Evolutionary conservation across 805 yeast genomes (phyloP).

Genomic region (Zygoascus bituminiphila): DNA sequence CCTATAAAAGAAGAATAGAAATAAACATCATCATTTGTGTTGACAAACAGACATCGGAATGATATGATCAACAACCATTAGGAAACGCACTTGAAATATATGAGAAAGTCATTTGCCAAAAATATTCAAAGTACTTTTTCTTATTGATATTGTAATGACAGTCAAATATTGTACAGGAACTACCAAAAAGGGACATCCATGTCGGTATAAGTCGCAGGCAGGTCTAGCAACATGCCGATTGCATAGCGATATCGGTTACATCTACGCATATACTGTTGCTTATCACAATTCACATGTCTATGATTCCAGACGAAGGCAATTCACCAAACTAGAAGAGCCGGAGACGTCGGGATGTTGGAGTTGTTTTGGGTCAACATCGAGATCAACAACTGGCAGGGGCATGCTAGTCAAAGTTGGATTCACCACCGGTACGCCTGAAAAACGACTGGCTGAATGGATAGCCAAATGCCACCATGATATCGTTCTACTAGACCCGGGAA

Average conservation of each 20-base stretch:
- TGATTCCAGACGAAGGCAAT: constrained; percentile 13
- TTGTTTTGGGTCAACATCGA: not conserved
- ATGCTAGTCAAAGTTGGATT: constrained; percentile 26
- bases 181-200: constrained; percentile 19
- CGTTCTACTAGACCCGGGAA: not conserved
- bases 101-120: no score
- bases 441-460: constrained; percentile 26
- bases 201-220: constrained; percentile 9
- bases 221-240: not conserved
- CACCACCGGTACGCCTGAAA: constrained; percentile 22
- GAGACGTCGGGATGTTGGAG: constrained; percentile 1
- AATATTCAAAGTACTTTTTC: no score
- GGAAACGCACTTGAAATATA: no score
- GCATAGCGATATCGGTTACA: constrained; percentile 16
- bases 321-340: constrained; percentile 6
- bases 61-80: no score
- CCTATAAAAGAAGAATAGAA: no score
- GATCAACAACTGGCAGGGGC: not conserved
- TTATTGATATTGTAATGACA: not conserved
- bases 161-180: constrained; percentile 15
- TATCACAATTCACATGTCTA: constrained; percentile 20
- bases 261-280: constrained; percentile 23
- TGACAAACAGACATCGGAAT: no score
- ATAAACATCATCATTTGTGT: no score
- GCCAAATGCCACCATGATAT: constrained; percentile 20